Percentiles rank a stretch among this genome's conserved stretches.
These are phyloP conservation scores for Fusarium sp. DNA, from an alignment of 2,329 filamentous ascomycete species.

Conservation along the genomic window DNA sequence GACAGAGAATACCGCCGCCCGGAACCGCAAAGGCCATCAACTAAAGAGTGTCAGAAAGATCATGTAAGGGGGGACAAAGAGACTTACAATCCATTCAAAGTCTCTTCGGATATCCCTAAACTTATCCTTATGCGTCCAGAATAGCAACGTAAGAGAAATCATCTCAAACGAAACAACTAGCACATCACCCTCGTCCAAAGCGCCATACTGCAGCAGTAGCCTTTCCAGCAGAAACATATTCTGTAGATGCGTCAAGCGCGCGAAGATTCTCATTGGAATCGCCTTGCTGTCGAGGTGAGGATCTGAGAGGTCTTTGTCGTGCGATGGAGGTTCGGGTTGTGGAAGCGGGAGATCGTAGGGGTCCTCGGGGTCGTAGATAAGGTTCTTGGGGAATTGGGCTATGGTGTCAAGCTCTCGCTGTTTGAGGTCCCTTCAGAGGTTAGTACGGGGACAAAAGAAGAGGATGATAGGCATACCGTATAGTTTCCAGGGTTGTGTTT, in stretches of 20 bases:
- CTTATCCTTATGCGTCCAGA: conserved; percentile 20
- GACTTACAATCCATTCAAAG: conserved; percentile 10
- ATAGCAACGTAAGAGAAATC: not conserved
- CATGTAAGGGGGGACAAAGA: accelerated
- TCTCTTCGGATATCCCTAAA: conserved; percentile 1
- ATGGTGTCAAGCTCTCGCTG: not conserved
- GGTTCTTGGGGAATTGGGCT: not conserved
- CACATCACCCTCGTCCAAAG: not conserved
- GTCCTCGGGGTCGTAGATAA: not conserved
- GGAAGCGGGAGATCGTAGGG: not conserved
- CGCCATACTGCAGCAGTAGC: not conserved
- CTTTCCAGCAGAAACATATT: conserved; percentile 23
- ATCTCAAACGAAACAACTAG: conserved; percentile 19
- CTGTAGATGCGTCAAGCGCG: conserved; percentile 2
- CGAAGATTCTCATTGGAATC: not conserved
- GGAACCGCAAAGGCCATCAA: conserved; percentile 8
- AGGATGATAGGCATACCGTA: not conserved
- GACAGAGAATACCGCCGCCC: not conserved
- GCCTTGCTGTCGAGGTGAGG: not conserved
- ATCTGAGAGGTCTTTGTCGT: conserved; percentile 1
- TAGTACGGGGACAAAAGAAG: accelerated
- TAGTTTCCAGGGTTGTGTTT: not conserved
- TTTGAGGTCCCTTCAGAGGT: not conserved
- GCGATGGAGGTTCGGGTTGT: accelerated
- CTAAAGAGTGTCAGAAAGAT: not conserved